phyloP scores from a whole-genome alignment of 805 yeast species.

The Candida alai region DNA sequence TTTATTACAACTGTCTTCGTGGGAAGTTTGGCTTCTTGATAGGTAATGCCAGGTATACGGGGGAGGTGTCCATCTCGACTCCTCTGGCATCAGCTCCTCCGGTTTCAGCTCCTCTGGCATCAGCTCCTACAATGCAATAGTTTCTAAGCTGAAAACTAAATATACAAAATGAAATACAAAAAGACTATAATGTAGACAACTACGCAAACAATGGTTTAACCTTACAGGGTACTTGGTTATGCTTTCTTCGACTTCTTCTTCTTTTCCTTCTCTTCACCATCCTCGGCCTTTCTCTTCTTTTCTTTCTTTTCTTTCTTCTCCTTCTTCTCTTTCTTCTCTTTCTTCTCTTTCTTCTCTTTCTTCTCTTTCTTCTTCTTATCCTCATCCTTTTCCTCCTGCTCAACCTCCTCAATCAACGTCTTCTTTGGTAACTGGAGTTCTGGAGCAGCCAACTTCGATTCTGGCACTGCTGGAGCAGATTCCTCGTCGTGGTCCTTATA shows the following conservation, averaged over 20 bases:
- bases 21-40: constrained; percentile 10
- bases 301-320: constrained; percentile 61
- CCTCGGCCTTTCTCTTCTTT: constrained; percentile 52
- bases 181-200: too few relatives aligned
- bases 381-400: constrained; percentile 18
- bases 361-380: constrained; percentile 23
- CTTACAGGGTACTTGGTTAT: too few relatives aligned
- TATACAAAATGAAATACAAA: too few relatives aligned
- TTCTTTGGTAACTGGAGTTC: constrained; percentile 47
- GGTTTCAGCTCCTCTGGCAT: neutral
- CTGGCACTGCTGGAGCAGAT: constrained; percentile 58
- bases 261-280: constrained; percentile 36
- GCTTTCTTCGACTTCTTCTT: constrained; percentile 47
- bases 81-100: neutral
- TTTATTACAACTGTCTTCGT: constrained; percentile 5
- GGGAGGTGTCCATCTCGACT: too few relatives aligned
- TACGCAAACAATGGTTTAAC: too few relatives aligned
- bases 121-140: neutral
- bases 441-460: constrained; percentile 46
- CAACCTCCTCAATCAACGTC: constrained; percentile 45
- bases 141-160: constrained; percentile 1
- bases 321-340: constrained; percentile 48
- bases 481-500: constrained; percentile 69
- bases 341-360: constrained; percentile 40
- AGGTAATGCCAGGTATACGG: constrained; percentile 3